Conservation (phyloP, 768 basidiomycete species). For the Podaxis rugospora region DNA sequence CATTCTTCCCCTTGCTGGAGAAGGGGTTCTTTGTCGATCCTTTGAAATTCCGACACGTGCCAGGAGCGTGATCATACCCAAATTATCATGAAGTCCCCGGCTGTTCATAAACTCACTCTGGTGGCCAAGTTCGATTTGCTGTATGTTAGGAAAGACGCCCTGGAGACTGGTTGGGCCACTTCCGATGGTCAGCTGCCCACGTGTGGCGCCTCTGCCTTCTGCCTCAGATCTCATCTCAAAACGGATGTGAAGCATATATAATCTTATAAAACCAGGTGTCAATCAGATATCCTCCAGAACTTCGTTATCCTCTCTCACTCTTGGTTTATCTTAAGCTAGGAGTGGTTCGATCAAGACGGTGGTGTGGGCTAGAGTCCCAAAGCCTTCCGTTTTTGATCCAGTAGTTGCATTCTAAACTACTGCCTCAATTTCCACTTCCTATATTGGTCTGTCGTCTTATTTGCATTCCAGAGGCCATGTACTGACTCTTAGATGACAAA, state of each 20-base stretch:
- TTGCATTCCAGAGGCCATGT: neutral
- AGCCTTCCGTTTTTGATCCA: too few species aligned
- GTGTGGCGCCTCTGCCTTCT: neutral
- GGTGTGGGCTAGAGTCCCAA: too few species aligned
- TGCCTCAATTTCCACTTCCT: neutral
- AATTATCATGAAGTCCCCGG: too few species aligned
- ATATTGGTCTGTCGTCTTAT: neutral
- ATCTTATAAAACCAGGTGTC: neutral
- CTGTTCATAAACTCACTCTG: too few species aligned
- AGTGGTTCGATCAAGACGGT: too few species aligned
- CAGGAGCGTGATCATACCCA: too few species aligned
- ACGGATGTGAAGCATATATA: neutral
- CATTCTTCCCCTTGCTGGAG: too few species aligned
- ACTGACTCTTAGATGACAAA: too few species aligned
- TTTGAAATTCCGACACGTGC: too few species aligned
- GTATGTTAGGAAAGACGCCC: neutral
- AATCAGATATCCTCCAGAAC: neutral
- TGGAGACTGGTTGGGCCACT: neutral
- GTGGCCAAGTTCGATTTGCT: neutral
- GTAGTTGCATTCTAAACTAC: neutral
- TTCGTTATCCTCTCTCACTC: neutral
- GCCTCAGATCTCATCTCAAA: neutral
- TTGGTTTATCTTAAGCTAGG: too few species aligned
- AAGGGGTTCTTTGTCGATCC: too few species aligned
- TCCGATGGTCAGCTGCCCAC: neutral